Evolutionary conservation across 352 stramenopile species (phyloP).

Genomic region (Globisporangium perplexum): DNA sequence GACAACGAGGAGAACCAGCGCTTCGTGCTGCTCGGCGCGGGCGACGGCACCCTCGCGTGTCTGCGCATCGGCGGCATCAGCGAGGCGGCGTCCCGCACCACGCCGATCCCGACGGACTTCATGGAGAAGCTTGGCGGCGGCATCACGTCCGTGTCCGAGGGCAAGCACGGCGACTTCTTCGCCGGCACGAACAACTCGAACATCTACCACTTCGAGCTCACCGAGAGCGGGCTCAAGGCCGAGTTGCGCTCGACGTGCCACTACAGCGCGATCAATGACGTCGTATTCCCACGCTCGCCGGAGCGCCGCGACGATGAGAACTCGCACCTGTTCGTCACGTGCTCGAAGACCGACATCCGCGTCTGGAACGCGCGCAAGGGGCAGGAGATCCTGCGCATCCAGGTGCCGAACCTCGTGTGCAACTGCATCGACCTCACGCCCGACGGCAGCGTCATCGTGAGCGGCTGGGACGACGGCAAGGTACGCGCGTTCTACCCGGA

Average conservation of each 20-base stretch:
- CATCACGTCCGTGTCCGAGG: slow-evolving; percentile 88
- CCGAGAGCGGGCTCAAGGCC: slow-evolving; percentile 24
- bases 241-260: slow-evolving; percentile 90
- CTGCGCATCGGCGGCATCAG: slow-evolving; percentile 71
- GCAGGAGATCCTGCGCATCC: slow-evolving; percentile 95
- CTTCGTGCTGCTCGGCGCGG: slow-evolving; percentile 86
- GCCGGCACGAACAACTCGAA: slow-evolving; percentile 93
- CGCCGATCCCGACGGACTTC: slow-evolving; percentile 55
- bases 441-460: slow-evolving; percentile 89
- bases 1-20: slow-evolving; percentile 86
- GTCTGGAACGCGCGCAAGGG: slow-evolving; percentile 92
- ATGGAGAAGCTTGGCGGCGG: slow-evolving; percentile 87
- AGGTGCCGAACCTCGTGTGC: slow-evolving; percentile 97
- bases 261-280: slow-evolving; percentile 90
- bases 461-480: slow-evolving; percentile 96
- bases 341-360: slow-evolving; percentile 92
- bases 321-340: slow-evolving; percentile 94
- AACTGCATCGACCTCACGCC: slow-evolving; percentile 90
- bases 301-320: slow-evolving; percentile 63
- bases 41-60: slow-evolving; percentile 89
- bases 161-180: slow-evolving; percentile 84
- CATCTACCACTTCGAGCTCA: slow-evolving; percentile 88
- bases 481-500: slow-evolving; percentile 96
- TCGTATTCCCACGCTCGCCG: slow-evolving; percentile 85
- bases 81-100: slow-evolving; percentile 51